Evolutionary conservation across 371 early-diverging fungal species (phyloP).

Genomic region (Umbelopsis sp.): DNA sequence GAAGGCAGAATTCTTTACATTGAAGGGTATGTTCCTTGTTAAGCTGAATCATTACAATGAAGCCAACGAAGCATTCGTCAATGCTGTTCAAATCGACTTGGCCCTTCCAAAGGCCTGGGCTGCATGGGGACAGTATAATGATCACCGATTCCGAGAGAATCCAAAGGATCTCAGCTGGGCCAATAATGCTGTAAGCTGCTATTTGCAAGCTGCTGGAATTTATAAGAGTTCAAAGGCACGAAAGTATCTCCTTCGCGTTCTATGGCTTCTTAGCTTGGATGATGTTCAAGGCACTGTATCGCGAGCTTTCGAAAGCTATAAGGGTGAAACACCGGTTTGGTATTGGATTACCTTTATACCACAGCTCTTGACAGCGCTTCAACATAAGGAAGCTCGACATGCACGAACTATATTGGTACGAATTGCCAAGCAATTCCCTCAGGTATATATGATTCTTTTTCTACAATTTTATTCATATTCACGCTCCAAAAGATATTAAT

Average conservation of each 20-base stretch:
- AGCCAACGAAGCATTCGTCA: conserved; percentile 93
- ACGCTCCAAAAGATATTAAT: not conserved
- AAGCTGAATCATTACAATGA: conserved; percentile 86
- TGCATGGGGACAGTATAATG: conserved; percentile 96
- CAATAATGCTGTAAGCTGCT: conserved; percentile 93
- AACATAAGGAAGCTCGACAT: conserved; percentile 81
- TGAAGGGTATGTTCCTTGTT: conserved; percentile 95
- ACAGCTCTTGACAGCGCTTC: conserved; percentile 82
- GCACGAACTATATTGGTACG: conserved; percentile 83
- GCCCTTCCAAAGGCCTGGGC: conserved; percentile 95
- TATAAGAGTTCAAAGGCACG: conserved; percentile 88
- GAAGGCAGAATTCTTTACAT: conserved; percentile 97
- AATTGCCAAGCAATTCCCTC: conserved; percentile 96
- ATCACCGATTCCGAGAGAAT: conserved; percentile 83
- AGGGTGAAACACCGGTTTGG: conserved; percentile 92
- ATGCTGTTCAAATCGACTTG: conserved; percentile 92
- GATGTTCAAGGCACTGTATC: conserved; percentile 79
- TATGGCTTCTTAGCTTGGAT: conserved; percentile 94
- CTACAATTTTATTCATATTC: conserved; percentile 7
- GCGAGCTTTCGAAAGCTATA: conserved; percentile 86
- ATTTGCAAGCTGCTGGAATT: conserved; percentile 92
- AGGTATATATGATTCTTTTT: conserved; percentile 51
- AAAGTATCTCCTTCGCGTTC: conserved; percentile 87
- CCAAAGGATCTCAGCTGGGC: conserved; percentile 86
- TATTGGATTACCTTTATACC: conserved; percentile 99